phyloP scores from a whole-genome alignment of 306 rosid species.

The Fragaria iinumae region DNA sequence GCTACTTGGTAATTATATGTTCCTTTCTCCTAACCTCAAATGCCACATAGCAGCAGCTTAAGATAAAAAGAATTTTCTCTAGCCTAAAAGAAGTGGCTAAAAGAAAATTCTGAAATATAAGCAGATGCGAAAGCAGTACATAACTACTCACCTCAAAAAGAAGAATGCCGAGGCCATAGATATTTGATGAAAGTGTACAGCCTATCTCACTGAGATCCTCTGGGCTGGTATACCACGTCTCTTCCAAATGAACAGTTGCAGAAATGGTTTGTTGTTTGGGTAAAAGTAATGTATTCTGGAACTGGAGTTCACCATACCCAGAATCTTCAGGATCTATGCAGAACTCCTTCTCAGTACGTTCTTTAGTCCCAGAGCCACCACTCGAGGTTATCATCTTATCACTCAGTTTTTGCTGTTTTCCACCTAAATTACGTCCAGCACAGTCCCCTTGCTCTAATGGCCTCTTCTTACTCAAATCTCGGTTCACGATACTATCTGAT shows the following conservation, averaged over 20 bases:
- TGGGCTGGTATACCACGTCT: slow-evolving; percentile 66
- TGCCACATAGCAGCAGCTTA: background rate
- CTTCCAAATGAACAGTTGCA: slow-evolving; percentile 38
- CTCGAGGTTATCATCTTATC: slow-evolving; percentile 24
- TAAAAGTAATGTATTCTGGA: slow-evolving; percentile 15
- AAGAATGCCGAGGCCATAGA: slow-evolving; percentile 69
- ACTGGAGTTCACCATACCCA: slow-evolving; percentile 24
- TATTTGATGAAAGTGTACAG: slow-evolving; percentile 52
- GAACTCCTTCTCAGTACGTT: slow-evolving; percentile 21
- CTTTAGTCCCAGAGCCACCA: background rate
- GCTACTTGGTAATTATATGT: background rate
- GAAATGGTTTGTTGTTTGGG: slow-evolving; percentile 26
- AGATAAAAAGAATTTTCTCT: background rate
- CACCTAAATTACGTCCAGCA: slow-evolving; percentile 27
- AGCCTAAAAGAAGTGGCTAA: background rate
- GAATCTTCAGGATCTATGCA: slow-evolving; percentile 18
- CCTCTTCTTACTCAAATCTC: slow-evolving; percentile 39
- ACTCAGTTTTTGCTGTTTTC: slow-evolving; percentile 38
- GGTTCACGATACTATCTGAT: slow-evolving; percentile 11
- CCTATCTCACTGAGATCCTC: slow-evolving; percentile 41
- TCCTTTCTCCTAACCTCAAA: background rate
- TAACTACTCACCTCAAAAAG: slow-evolving; percentile 60
- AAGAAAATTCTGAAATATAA: background rate
- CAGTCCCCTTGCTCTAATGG: slow-evolving; percentile 28
- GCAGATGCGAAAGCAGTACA: slow-evolving; percentile 2